These are phyloP conservation scores for Plectosphaerella cucumerina DNA, from an alignment of 2,329 filamentous ascomycete genomes.

Conservation along the genomic window DNA sequence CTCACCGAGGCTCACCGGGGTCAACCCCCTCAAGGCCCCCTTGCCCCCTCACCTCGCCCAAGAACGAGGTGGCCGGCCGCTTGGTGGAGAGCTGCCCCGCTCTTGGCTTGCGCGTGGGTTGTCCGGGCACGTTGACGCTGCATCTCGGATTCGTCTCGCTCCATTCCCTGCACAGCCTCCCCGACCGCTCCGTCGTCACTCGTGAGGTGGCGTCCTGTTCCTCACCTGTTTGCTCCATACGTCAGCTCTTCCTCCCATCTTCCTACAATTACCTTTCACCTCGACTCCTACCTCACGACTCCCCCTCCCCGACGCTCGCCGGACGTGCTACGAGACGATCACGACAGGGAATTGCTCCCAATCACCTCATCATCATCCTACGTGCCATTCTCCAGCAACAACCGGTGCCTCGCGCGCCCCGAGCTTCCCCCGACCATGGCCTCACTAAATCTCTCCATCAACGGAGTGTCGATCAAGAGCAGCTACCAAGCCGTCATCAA, in stretches of 20 bases:
- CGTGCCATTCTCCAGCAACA: constrained; percentile 1
- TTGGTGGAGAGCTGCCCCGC: background rate
- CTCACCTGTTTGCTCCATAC: constrained; percentile 3
- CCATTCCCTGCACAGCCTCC: constrained; percentile 1
- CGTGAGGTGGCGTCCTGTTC: background rate
- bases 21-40: too few relatives aligned
- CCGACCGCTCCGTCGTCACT: constrained; percentile 2
- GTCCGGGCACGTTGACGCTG: too few relatives aligned
- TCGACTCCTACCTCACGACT: background rate
- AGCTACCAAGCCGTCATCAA: constrained; percentile 63
- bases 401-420: constrained; percentile 14
- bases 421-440: constrained; percentile 53
- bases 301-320: background rate
- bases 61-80: background rate
- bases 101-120: background rate
- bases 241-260: constrained; percentile 11
- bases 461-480: constrained; percentile 80
- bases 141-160: too few relatives aligned
- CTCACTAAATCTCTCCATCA: constrained; percentile 73
- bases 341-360: background rate
- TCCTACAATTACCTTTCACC: background rate
- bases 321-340: background rate
- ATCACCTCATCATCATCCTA: background rate
- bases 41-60: background rate
- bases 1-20: background rate